A percentile compares a stretch with the other conserved stretches of the same genome.
Evolutionary conservation across 768 basidiomycete species (phyloP).

Genomic region (Pleurotus sapidus): DNA sequence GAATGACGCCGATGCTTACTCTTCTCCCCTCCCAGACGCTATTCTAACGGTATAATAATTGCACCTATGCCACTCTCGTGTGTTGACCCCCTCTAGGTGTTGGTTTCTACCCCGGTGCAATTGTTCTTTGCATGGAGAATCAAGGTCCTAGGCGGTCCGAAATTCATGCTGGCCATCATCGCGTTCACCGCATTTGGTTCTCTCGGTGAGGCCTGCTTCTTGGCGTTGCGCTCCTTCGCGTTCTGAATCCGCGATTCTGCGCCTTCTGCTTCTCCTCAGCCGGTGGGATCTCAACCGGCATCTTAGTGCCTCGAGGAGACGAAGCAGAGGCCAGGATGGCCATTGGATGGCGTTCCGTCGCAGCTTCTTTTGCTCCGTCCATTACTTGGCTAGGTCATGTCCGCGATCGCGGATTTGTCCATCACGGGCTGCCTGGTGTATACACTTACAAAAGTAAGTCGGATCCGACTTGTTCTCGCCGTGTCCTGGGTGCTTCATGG

Average conservation of each 20-base stretch:
- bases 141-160: slow-evolving; percentile 12
- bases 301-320: not conserved
- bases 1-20: not conserved
- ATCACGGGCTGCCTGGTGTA: slow-evolving; percentile 14
- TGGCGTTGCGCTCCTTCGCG: not conserved
- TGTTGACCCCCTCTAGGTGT: slow-evolving; percentile 10
- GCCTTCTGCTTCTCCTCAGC: not conserved
- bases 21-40: slow-evolving; percentile 11
- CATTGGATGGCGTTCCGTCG: not conserved
- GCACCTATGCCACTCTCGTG: not conserved
- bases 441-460: slow-evolving; percentile 11
- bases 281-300: slow-evolving; percentile 9
- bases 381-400: slow-evolving; percentile 13
- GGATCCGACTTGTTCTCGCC: too few species aligned
- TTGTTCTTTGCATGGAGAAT: slow-evolving; percentile 20
- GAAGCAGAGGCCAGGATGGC: slow-evolving; percentile 8
- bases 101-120: slow-evolving; percentile 20
- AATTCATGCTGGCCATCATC: slow-evolving; percentile 15
- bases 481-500: too few species aligned
- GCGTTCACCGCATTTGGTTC: slow-evolving; percentile 11
- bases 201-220: slow-evolving; percentile 9
- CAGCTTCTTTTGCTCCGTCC: not conserved
- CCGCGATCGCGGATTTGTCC: slow-evolving; percentile 14
- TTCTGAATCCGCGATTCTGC: not conserved
- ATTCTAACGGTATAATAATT: slow-evolving; percentile 9